Percentiles rank a stretch among this genome's conserved stretches.
phyloP scores from a whole-genome alignment of 176 grass and related monocot genomes.

The Carex kokanica region DNA sequence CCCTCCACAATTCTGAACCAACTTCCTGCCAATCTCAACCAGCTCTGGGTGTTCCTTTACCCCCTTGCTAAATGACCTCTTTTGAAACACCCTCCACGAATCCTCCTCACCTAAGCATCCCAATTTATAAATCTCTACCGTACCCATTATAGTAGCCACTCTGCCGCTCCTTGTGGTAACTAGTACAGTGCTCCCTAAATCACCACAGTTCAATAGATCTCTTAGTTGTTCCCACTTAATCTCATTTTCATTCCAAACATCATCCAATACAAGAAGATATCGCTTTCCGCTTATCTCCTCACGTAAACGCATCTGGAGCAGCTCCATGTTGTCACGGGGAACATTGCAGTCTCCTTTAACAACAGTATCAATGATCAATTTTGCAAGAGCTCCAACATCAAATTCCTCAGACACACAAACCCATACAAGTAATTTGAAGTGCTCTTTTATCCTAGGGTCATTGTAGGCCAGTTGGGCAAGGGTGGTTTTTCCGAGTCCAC shows the following conservation, averaged over 20 bases:
- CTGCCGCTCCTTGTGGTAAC: neutral
- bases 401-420: slow-evolving; percentile 14
- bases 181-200: neutral
- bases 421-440: slow-evolving; percentile 9
- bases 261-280: slow-evolving; percentile 10
- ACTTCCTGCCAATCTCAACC: neutral
- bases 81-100: neutral
- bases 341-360: neutral
- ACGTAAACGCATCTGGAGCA: neutral
- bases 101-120: neutral
- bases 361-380: neutral
- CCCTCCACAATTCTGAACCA: neutral
- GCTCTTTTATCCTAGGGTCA: neutral
- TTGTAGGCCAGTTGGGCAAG: neutral
- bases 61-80: neutral
- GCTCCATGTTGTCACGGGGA: neutral
- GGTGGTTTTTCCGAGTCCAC: slow-evolving; percentile 23
- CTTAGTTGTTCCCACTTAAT: neutral
- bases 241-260: slow-evolving; percentile 22
- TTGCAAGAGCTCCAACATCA: neutral
- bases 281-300: neutral
- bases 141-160: neutral
- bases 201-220: neutral
- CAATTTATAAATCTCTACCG: neutral
- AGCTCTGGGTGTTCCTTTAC: neutral